Evolutionary conservation across 768 basidiomycete genomes (phyloP).

Genomic region (Ephemerocybe angulata): DNA sequence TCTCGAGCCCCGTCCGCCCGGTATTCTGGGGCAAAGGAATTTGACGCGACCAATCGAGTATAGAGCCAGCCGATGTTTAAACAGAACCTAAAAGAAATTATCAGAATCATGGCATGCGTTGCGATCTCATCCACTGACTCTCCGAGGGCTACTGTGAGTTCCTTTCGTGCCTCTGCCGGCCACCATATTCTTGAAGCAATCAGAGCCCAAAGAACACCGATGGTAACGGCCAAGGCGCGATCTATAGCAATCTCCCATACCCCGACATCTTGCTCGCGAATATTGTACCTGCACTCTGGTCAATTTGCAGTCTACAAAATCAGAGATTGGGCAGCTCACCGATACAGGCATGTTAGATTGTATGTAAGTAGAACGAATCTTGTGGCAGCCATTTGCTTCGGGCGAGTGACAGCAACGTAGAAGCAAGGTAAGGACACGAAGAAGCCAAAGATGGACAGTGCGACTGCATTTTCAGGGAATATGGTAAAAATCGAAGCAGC

Average conservation of each 20-base stretch:
- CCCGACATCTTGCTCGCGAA: constrained; percentile 56
- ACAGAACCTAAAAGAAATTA: constrained; percentile 63
- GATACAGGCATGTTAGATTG: constrained; percentile 78
- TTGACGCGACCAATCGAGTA: constrained; percentile 83
- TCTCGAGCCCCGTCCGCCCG: constrained; percentile 24
- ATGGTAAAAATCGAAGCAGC: constrained; percentile 70
- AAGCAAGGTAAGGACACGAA: constrained; percentile 92
- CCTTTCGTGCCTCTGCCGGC: constrained; percentile 90
- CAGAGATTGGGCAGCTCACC: constrained; percentile 36
- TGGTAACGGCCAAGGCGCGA: constrained; percentile 76
- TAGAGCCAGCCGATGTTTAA: constrained; percentile 94
- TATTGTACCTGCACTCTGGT: constrained; percentile 61
- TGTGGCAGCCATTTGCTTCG: constrained; percentile 69
- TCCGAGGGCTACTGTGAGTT: constrained; percentile 79
- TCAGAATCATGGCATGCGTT: not conserved
- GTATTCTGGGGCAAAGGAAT: constrained; percentile 65
- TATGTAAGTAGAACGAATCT: constrained; percentile 85
- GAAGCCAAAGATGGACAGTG: constrained; percentile 82
- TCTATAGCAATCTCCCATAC: constrained; percentile 70
- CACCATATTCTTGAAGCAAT: constrained; percentile 90
- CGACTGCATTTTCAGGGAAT: constrained; percentile 71
- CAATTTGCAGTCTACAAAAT: not conserved
- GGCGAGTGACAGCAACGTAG: constrained; percentile 79
- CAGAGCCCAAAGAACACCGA: constrained; percentile 86
- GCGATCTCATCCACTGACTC: constrained; percentile 51